Evolutionary conservation across 1,139 yeast species (phyloP).

Genomic region (Pichia cactophila): DNA sequence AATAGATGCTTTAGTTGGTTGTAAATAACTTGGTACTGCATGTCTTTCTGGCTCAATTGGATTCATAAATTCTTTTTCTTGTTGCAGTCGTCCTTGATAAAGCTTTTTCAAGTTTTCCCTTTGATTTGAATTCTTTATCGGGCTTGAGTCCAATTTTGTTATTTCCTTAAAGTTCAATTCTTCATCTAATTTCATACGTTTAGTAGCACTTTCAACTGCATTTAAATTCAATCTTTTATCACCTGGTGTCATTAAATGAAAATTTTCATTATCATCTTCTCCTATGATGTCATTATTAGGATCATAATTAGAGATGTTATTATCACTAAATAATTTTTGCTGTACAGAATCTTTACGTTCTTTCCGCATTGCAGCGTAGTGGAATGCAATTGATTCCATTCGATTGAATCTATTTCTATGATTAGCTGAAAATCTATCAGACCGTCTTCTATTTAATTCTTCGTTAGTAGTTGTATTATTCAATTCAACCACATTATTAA

Average conservation of each 20-base stretch:
- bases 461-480: constrained; percentile 20
- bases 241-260: constrained; percentile 17
- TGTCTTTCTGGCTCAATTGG: constrained; percentile 1
- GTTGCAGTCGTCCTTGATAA: constrained; percentile 7
- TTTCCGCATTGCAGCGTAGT: constrained; percentile 26
- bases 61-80: background rate
- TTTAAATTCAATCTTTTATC: constrained; percentile 20
- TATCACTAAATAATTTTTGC: background rate
- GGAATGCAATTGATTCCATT: constrained; percentile 30
- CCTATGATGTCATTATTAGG: background rate
- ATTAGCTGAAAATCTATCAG: constrained; percentile 21
- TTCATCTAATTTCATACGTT: constrained; percentile 20
- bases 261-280: background rate
- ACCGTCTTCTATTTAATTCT: constrained; percentile 21
- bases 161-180: constrained; percentile 23
- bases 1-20: constrained; percentile 20
- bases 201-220: constrained; percentile 24
- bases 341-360: constrained; percentile 9
- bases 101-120: constrained; percentile 18
- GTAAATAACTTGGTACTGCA: constrained; percentile 18
- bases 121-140: constrained; percentile 22
- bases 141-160: constrained; percentile 24
- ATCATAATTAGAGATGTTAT: background rate
- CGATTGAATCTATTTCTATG: constrained; percentile 26
- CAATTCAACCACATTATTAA: constrained; percentile 19